phyloP scores from a whole-genome alignment of 306 rosid genomes.

The Glycine tomentella region DNA sequence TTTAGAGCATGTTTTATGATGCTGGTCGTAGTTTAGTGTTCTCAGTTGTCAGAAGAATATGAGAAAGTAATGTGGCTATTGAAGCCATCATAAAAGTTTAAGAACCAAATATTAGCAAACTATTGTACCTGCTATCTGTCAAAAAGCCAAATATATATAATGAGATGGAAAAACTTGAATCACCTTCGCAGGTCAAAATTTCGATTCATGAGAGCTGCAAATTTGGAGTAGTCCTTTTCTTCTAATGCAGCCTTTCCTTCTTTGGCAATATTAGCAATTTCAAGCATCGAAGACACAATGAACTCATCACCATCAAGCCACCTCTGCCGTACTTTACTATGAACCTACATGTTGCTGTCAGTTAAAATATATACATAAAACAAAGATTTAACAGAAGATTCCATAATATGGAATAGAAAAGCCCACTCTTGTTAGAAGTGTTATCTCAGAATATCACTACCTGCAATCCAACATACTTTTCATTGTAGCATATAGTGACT shows the following conservation, averaged over 20 bases:
- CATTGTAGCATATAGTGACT: not conserved
- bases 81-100: slow-evolving; percentile 17
- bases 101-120: not conserved
- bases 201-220: slow-evolving; percentile 74
- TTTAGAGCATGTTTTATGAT: not conserved
- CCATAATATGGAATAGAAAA: not conserved
- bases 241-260: slow-evolving; percentile 76
- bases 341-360: slow-evolving; percentile 64
- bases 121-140: not conserved
- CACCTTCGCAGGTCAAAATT: slow-evolving; percentile 92
- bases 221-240: slow-evolving; percentile 68
- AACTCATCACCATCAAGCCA: slow-evolving; percentile 90
- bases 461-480: not conserved
- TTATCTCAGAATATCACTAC: slow-evolving; percentile 5
- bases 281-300: slow-evolving; percentile 75
- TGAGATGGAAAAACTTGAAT: slow-evolving; percentile 6
- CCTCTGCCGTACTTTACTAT: slow-evolving; percentile 79
- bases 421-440: not conserved
- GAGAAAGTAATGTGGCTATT: not conserved
- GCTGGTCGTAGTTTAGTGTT: not conserved
- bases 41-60: slow-evolving; percentile 27
- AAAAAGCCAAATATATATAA: not conserved
- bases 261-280: slow-evolving; percentile 75
- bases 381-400: not conserved
- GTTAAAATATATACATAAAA: slow-evolving; percentile 25